Base-by-base conservation (phyloP, 768 basidiomycete species). In the Coprinopsis strossmayeri region DNA sequence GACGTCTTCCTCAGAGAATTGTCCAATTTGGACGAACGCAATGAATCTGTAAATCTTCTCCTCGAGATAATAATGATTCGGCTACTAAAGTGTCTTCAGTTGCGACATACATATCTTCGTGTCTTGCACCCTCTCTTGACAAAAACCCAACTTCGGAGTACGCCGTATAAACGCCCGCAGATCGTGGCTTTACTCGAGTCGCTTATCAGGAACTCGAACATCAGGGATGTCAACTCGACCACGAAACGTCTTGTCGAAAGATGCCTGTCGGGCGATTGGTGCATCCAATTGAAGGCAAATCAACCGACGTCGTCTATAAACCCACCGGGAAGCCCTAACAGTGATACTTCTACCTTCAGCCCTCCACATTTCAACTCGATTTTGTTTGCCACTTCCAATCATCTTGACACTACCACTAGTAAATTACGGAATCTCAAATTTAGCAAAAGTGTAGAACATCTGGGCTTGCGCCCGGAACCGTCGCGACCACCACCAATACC, bases 1-100 rank as follows among this genome's bases (percentile, higher is more conserved):
- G 96, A 99, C 58, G 96, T 99, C 1, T 97, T 99, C 59, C 74
- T 99, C n/a, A 82, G 96, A 32, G 95, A 97, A 62, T 69, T 99
- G 42, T 79, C 81, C 12, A 87, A 99, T 62, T 67, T 99, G 17
- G 93, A 92, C 55, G 93, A 97, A 50, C 93, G 96, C 27, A 85
- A 83, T 51, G 93, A 97, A 70, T 87, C 92, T 55, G 91, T 95
- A 50, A 76, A 9, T 43, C 21, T 45, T 9, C 30, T 34, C 37
- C 15, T 25, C 11, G 45, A 9, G 18, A 38, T 5, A 18, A 9
- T 38, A 7, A 11, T 11, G 9, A 5, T 18, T 5, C 18, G 30
- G 35, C 5, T 48, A 18, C 28, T 28, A 47, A 50, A 49, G 34
- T 51, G 34, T 32, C 2, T 37, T 18, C 56, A 91, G 84, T 74